Evolutionary conservation across 202 grass and related monocot species (phyloP).

Genomic region (Eragrostis tef): DNA sequence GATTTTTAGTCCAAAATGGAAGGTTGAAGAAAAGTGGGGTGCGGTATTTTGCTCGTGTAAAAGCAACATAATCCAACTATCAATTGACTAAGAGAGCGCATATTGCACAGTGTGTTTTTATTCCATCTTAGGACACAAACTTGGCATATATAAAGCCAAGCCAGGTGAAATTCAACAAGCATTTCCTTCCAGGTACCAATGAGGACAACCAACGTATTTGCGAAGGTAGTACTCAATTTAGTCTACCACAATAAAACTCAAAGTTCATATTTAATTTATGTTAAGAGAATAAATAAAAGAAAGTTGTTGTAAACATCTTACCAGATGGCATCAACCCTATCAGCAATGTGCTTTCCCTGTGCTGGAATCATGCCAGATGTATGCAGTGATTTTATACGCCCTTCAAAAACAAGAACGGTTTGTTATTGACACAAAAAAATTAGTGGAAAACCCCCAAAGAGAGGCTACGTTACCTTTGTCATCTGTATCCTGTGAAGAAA

Average conservation of each 20-base stretch:
- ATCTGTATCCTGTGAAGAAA: conserved; percentile 73
- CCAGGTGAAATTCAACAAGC: conserved; percentile 26
- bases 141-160: neutral
- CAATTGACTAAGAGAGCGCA: conserved; percentile 28
- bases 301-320: conserved; percentile 45
- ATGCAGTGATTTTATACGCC: conserved; percentile 89
- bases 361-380: conserved; percentile 84
- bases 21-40: neutral
- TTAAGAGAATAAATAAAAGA: neutral
- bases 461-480: conserved; percentile 72
- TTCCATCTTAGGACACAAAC: conserved; percentile 32
- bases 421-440: conserved; percentile 42
- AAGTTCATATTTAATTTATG: neutral
- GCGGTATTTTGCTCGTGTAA: conserved; percentile 20
- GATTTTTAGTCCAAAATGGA: conserved; percentile 18
- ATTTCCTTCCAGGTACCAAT: conserved; percentile 15
- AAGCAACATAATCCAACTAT: conserved; percentile 13
- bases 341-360: conserved; percentile 91
- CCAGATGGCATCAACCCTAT: conserved; percentile 89
- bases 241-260: neutral
- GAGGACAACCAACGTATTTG: neutral
- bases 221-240: neutral
- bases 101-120: conserved; percentile 2
- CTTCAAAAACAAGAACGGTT: conserved; percentile 55
- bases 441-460: neutral